These are phyloP conservation scores for Amaranthus palmeri DNA, from an alignment of 148 eudicot genomes.

Conservation along the genomic window DNA sequence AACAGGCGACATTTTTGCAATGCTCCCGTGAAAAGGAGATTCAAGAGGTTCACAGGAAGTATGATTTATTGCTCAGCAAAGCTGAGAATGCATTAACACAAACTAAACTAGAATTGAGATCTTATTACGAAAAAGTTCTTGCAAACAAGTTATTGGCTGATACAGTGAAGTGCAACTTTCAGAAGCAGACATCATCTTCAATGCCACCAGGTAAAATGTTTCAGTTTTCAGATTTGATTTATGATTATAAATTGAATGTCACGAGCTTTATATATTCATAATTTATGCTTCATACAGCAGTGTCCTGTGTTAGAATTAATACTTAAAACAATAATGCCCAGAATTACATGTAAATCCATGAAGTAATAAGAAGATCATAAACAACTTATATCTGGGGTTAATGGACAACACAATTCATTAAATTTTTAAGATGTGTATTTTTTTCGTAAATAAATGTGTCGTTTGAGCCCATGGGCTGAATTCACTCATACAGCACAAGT, in stretches of 20 bases:
- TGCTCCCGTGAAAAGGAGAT: constrained; percentile 44
- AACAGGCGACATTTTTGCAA: constrained; percentile 36
- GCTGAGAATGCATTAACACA: constrained; percentile 30
- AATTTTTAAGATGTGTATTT: too few relatives aligned
- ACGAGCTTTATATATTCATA: neutral
- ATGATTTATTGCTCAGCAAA: constrained; percentile 29
- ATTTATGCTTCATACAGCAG: neutral
- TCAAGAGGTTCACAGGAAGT: constrained; percentile 42
- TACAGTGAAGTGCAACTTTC: constrained; percentile 11
- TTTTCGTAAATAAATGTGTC: too few relatives aligned
- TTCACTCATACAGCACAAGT: too few relatives aligned
- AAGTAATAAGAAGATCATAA: too few relatives aligned
- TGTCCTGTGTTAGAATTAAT: too few relatives aligned
- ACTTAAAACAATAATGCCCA: too few relatives aligned
- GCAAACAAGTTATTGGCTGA: constrained; percentile 39
- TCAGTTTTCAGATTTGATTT: neutral
- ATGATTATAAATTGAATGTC: neutral
- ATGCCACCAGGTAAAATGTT: constrained; percentile 20
- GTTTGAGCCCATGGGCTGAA: too few relatives aligned
- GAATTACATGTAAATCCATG: too few relatives aligned
- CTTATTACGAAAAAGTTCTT: constrained; percentile 23
- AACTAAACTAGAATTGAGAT: constrained; percentile 31
- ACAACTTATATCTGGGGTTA: too few relatives aligned
- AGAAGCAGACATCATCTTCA: constrained; percentile 3
- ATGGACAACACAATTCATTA: too few relatives aligned